Percentiles rank a stretch among this genome's conserved stretches.
Evolutionary conservation across 2,329 filamentous ascomycete species (phyloP).

Genomic region (Colletotrichum sp.): DNA sequence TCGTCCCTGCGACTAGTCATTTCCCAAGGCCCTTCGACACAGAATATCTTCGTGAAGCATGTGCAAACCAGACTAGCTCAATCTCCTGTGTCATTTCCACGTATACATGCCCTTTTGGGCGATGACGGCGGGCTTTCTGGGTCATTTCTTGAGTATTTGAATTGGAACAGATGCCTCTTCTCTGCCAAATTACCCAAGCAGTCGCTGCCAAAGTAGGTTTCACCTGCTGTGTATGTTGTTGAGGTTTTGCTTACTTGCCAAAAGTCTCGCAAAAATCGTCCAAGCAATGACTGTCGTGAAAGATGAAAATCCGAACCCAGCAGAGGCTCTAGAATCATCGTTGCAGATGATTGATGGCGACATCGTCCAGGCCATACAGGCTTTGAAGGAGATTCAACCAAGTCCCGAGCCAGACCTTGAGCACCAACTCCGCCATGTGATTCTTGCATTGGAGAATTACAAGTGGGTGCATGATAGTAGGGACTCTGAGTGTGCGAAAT

Average conservation of each 20-base stretch:
- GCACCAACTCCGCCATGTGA: conserved; percentile 21
- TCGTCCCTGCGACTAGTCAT: conserved; percentile 37
- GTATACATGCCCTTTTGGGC: conserved; percentile 29
- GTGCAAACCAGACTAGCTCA: conserved; percentile 32
- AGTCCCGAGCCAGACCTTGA: conserved; percentile 23
- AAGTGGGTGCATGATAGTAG: not conserved
- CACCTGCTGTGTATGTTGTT: not conserved
- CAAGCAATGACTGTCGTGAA: not conserved
- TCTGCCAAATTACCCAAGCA: conserved; percentile 36
- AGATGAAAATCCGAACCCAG: not conserved
- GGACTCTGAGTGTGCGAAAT: not conserved
- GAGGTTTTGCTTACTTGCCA: not conserved
- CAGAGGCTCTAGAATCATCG: conserved; percentile 17
- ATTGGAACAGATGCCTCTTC: conserved; percentile 39
- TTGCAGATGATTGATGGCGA: conserved; percentile 36
- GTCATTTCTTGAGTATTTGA: conserved; percentile 30
- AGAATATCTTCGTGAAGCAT: conserved; percentile 37
- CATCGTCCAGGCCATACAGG: conserved; percentile 40
- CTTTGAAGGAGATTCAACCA: conserved; percentile 36
- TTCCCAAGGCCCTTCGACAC: conserved; percentile 32
- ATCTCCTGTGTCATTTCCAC: conserved; percentile 24
- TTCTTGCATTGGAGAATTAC: conserved; percentile 14
- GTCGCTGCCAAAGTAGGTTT: conserved; percentile 34
- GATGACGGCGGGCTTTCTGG: conserved; percentile 24
- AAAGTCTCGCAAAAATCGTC: not conserved